Conservation (phyloP, 257 asterid genomes). For the Solanum etuberosum region DNA sequence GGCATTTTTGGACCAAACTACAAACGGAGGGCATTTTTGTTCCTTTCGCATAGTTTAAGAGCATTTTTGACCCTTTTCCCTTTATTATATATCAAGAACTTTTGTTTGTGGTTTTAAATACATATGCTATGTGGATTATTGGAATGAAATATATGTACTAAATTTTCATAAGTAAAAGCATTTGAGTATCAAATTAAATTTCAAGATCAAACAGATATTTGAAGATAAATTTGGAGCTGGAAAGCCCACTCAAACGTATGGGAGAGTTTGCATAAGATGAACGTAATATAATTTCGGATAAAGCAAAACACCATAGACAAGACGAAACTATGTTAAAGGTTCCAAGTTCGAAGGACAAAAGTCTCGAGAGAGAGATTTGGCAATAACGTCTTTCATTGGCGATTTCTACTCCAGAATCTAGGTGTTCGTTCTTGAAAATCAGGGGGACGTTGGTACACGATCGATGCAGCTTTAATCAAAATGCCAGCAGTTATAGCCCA, state of each 20-base stretch:
- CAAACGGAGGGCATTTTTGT: too few relatives aligned
- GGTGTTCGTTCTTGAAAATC: slow-evolving; percentile 53
- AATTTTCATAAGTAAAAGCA: not conserved
- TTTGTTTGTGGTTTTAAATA: not conserved
- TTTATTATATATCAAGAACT: not conserved
- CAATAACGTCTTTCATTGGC: slow-evolving; percentile 12
- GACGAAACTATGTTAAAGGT: not conserved
- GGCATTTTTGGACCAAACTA: too few relatives aligned
- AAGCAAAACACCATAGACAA: not conserved
- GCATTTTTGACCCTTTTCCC: too few relatives aligned
- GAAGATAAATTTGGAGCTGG: not conserved
- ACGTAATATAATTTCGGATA: not conserved
- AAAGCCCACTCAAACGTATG: not conserved
- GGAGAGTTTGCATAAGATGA: not conserved
- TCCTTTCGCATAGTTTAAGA: too few relatives aligned
- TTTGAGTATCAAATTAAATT: not conserved
- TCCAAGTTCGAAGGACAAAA: not conserved
- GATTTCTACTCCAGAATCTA: slow-evolving; percentile 47
- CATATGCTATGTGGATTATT: not conserved
- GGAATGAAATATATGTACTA: not conserved
- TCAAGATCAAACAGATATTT: not conserved
- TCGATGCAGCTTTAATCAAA: slow-evolving; percentile 50
- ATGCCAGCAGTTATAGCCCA: slow-evolving; percentile 89
- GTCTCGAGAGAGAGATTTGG: not conserved
- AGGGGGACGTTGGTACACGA: slow-evolving; percentile 48